These are phyloP conservation scores for Boletus rubroflammeus DNA, from an alignment of 768 basidiomycete genomes.

Conservation along the genomic window DNA sequence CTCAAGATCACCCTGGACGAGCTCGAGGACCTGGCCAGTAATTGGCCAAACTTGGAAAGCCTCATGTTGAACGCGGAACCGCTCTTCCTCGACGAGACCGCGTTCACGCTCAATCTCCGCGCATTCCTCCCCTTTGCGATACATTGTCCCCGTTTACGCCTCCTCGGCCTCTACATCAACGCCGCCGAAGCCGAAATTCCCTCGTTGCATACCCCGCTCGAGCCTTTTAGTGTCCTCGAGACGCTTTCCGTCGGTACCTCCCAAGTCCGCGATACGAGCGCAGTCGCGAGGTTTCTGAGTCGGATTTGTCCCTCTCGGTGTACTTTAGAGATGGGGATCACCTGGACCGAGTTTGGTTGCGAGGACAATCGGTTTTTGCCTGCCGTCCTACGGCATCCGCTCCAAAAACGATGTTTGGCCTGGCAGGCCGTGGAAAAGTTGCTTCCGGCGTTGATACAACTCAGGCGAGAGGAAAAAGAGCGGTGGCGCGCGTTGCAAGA, in stretches of 20 bases:
- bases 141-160: conserved; percentile 36
- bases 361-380: conserved; percentile 13
- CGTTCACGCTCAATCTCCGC: conserved; percentile 33
- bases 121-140: conserved; percentile 39
- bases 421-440: conserved; percentile 44
- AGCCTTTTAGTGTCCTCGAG: conserved; percentile 18
- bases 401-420: conserved; percentile 25
- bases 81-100: conserved; percentile 19
- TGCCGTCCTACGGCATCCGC: background rate
- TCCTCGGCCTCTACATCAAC: conserved; percentile 38
- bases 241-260: conserved; percentile 50
- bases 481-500: conserved; percentile 35
- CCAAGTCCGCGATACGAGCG: conserved; percentile 37
- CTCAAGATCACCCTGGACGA: conserved; percentile 37
- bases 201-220: background rate
- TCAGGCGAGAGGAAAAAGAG: conserved; percentile 44
- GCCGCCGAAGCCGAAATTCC: conserved; percentile 28
- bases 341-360: conserved; percentile 37
- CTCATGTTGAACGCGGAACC: conserved; percentile 50
- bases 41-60: conserved; percentile 43
- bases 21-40: conserved; percentile 42
- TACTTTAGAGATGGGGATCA: conserved; percentile 43
- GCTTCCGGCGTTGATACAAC: conserved; percentile 42
- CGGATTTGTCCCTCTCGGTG: conserved; percentile 46
- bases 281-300: conserved; percentile 52